A percentile compares a stretch with the other conserved stretches of the same genome.
Conservation (phyloP, 345 rosid genomes). For the Gossypium raimondii region DNA sequence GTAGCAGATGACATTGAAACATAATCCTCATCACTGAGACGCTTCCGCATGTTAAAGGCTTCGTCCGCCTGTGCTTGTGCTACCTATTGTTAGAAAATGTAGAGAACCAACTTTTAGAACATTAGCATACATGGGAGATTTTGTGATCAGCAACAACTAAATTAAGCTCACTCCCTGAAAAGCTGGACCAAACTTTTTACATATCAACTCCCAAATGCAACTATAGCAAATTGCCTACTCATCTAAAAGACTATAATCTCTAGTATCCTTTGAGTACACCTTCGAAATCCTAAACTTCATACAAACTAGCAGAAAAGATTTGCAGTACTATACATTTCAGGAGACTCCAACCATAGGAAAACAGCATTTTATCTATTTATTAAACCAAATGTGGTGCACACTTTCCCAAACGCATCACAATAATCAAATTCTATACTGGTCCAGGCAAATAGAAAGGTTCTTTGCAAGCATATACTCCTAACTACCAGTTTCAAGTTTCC, state of each 20-base stretch:
- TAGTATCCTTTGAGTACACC: background rate
- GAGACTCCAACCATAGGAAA: background rate
- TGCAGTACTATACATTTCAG: background rate
- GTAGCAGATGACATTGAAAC: constrained; percentile 18
- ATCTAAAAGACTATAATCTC: background rate
- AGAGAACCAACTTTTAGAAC: background rate
- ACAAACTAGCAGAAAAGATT: background rate
- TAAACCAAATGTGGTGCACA: background rate
- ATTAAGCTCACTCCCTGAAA: background rate
- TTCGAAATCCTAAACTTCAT: background rate
- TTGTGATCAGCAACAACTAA: background rate
- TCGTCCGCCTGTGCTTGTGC: constrained; percentile 75
- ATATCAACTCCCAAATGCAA: background rate
- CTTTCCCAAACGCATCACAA: background rate
- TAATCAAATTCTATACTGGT: background rate
- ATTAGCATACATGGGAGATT: background rate
- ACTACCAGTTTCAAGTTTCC: background rate
- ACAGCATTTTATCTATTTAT: background rate
- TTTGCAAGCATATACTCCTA: background rate
- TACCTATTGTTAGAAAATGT: constrained; percentile 39
- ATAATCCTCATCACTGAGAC: constrained; percentile 51
- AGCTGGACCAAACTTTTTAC: background rate
- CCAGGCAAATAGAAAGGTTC: background rate
- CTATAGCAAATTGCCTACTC: background rate
- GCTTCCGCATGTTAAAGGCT: constrained; percentile 63